phyloP scores from a whole-genome alignment of 176 grass and related monocot genomes.

The Phyllostachys edulis region DNA sequence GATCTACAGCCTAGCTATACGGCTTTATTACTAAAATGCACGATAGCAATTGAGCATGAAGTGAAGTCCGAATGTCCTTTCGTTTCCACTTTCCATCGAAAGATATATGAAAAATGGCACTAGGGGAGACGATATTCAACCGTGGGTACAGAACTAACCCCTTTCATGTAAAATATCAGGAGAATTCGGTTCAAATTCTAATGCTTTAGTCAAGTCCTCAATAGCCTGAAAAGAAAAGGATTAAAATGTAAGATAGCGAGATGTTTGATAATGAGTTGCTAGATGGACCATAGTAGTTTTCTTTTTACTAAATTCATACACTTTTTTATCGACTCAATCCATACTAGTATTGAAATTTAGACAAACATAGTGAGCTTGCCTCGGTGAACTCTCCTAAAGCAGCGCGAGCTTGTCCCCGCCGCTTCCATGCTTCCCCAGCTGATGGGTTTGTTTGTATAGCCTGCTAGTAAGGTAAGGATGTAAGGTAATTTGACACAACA shows the following conservation, averaged over 20 bases:
- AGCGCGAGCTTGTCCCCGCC: slow-evolving; percentile 93
- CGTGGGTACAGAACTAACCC: slow-evolving; percentile 48
- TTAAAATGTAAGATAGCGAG: slow-evolving; percentile 19
- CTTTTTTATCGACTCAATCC: neutral
- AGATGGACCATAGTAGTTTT: neutral
- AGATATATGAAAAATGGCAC: slow-evolving; percentile 25
- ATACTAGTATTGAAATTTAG: slow-evolving; percentile 23
- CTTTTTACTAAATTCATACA: neutral
- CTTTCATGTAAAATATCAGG: slow-evolving; percentile 98
- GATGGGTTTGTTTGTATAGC: slow-evolving; percentile 88
- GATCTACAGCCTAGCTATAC: neutral
- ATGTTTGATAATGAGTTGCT: slow-evolving; percentile 19
- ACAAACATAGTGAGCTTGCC: slow-evolving; percentile 44
- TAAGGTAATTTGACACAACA: slow-evolving; percentile 26
- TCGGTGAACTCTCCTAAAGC: slow-evolving; percentile 91
- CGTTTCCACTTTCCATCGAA: slow-evolving; percentile 1
- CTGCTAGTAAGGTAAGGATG: slow-evolving; percentile 40
- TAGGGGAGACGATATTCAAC: slow-evolving; percentile 21
- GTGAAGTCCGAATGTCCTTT: neutral
- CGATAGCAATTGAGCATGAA: neutral
- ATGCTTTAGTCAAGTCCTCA: slow-evolving; percentile 85
- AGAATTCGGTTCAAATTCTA: slow-evolving; percentile 93
- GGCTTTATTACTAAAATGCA: slow-evolving; percentile 22
- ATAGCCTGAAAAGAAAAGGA: slow-evolving; percentile 64
- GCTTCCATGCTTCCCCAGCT: slow-evolving; percentile 95